These are phyloP conservation scores for Artemisia tridentata DNA, from an alignment of 129 eudicot genomes.

Conservation along the genomic window DNA sequence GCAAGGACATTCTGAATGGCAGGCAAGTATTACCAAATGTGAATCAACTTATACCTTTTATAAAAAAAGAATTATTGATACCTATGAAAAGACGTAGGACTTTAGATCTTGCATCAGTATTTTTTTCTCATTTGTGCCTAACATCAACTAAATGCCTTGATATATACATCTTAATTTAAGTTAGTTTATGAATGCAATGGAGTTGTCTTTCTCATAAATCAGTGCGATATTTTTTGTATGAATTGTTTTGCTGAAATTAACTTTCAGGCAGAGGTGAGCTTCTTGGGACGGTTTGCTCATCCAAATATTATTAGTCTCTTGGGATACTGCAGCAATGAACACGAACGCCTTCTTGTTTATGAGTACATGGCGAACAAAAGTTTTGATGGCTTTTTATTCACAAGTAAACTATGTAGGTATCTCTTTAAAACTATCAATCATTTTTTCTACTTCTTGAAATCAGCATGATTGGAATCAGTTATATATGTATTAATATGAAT, in stretches of 20 bases:
- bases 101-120: not conserved
- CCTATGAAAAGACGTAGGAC: not conserved
- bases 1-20: not conserved
- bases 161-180: no score
- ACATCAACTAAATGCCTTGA: no score
- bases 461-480: not conserved
- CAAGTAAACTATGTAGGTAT: slow-evolving; percentile 6
- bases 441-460: not conserved
- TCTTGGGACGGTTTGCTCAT: slow-evolving; percentile 17
- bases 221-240: no score
- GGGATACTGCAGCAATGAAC: slow-evolving; percentile 11
- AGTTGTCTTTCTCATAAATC: not conserved
- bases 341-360: slow-evolving; percentile 2
- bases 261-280: slow-evolving; percentile 22
- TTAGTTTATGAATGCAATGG: no score
- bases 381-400: not conserved
- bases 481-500: not conserved
- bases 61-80: not conserved
- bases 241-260: no score
- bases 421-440: not conserved
- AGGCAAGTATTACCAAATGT: not conserved
- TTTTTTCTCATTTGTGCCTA: not conserved
- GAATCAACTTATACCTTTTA: not conserved
- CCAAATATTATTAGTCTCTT: slow-evolving; percentile 24
- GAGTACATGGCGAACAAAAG: slow-evolving; percentile 19